Evolutionary conservation across 1,284 basidiomycete genomes (phyloP).

Genomic region (Heterobasidion parviporum): DNA sequence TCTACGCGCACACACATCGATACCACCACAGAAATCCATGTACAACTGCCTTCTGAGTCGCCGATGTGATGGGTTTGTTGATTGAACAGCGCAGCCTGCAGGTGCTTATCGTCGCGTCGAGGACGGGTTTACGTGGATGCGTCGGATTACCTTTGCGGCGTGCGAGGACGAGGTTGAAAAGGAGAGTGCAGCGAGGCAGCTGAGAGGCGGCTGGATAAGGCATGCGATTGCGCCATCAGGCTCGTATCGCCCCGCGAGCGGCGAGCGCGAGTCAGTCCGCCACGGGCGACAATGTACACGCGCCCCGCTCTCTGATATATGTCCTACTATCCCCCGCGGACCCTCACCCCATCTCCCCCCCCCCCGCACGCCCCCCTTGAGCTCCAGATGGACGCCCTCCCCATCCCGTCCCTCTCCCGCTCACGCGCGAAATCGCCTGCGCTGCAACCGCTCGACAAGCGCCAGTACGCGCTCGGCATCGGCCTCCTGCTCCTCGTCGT

Average conservation of each 20-base stretch:
- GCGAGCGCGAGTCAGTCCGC: too few relatives aligned
- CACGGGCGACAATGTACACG: not conserved
- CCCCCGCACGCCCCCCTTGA: not conserved
- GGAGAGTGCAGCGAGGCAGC: too few relatives aligned
- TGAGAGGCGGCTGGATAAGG: too few relatives aligned
- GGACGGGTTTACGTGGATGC: too few relatives aligned
- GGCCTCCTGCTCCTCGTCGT: slow-evolving; percentile 72
- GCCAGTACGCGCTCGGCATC: slow-evolving; percentile 65
- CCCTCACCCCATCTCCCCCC: not conserved
- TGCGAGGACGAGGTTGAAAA: too few relatives aligned
- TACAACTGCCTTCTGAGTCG: not conserved
- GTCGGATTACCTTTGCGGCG: too few relatives aligned
- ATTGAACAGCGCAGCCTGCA: too few relatives aligned
- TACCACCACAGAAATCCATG: not conserved
- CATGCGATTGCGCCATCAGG: too few relatives aligned
- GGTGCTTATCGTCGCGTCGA: too few relatives aligned
- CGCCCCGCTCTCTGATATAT: not conserved
- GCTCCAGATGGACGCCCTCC: slow-evolving; percentile 10
- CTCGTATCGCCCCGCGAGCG: too few relatives aligned
- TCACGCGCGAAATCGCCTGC: slow-evolving; percentile 4
- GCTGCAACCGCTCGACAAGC: slow-evolving; percentile 15
- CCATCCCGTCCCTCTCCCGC: not conserved
- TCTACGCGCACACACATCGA: not conserved
- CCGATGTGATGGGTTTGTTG: too few relatives aligned
- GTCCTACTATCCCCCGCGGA: not conserved